phyloP scores from a whole-genome alignment of 768 basidiomycete genomes.

The Suillus variegatus region DNA sequence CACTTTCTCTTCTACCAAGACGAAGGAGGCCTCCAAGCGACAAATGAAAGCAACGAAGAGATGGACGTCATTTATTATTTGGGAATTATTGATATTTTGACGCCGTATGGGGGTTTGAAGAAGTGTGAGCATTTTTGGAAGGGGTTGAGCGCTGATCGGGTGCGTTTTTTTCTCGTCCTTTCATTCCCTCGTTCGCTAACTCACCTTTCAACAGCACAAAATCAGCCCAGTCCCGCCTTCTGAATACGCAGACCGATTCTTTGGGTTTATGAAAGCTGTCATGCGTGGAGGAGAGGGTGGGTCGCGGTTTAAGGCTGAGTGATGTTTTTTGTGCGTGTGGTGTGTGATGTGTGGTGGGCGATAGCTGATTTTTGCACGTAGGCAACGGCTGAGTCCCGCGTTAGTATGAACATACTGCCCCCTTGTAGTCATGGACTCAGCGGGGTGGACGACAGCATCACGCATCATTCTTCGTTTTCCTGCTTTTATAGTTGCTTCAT shows the following conservation, averaged over 20 bases:
- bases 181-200: not conserved
- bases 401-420: not conserved
- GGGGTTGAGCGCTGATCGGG: constrained; percentile 82
- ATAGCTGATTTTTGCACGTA: not conserved
- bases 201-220: constrained; percentile 63
- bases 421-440: not conserved
- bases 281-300: constrained; percentile 82
- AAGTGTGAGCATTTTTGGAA: constrained; percentile 91
- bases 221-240: constrained; percentile 90
- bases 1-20: constrained; percentile 96
- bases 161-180: constrained; percentile 42
- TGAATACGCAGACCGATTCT: constrained; percentile 90
- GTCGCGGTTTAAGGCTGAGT: constrained; percentile 48
- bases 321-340: constrained; percentile 2
- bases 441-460: not conserved
- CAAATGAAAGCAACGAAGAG: constrained; percentile 77
- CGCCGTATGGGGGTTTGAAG: constrained; percentile 81
- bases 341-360: not conserved
- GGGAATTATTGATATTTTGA: constrained; percentile 95
- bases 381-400: not conserved
- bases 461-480: not conserved
- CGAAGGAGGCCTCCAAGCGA: constrained; percentile 90
- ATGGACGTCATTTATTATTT: constrained; percentile 88
- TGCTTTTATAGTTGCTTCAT: constrained; percentile 3
- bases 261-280: constrained; percentile 79